Percentiles rank a stretch among this genome's conserved stretches.
Conservation (phyloP, 1,284 basidiomycete species). For the Cerrena zonata region DNA sequence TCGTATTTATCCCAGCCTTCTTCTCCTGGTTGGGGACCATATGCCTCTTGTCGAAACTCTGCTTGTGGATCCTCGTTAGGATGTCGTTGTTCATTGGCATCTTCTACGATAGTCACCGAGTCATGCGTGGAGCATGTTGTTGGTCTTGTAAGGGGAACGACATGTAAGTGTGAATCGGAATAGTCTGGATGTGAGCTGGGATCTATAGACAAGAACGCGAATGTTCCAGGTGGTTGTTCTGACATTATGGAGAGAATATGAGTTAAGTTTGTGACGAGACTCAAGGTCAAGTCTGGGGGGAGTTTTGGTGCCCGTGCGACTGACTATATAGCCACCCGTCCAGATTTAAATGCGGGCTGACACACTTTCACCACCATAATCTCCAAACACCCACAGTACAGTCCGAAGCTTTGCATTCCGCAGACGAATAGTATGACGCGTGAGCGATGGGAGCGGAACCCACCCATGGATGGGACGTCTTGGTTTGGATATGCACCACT, state of each 20-base stretch:
- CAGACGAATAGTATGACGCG: not conserved
- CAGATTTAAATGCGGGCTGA: not conserved
- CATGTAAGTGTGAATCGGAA: too few relatives aligned
- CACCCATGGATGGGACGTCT: not conserved
- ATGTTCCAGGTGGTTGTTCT: too few relatives aligned
- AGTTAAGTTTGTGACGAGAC: too few relatives aligned
- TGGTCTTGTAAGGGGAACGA: too few relatives aligned
- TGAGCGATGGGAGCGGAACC: not conserved
- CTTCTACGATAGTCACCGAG: not conserved
- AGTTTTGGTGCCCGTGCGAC: too few relatives aligned
- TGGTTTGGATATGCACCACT: too few relatives aligned
- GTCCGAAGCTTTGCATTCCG: not conserved
- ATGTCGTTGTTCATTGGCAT: not conserved
- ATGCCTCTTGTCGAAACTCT: slow-evolving; percentile 23
- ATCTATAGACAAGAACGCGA: too few relatives aligned
- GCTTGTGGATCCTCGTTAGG: slow-evolving; percentile 23
- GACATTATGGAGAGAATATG: too few relatives aligned
- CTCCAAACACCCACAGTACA: not conserved
- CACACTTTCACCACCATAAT: not conserved
- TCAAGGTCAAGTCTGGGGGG: too few relatives aligned
- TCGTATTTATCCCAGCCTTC: slow-evolving; percentile 32
- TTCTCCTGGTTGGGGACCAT: slow-evolving; percentile 23
- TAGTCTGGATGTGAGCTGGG: too few relatives aligned
- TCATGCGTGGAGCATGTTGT: not conserved
- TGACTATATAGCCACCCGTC: not conserved